Base-by-base conservation (phyloP, 495 filamentous ascomycete species). In the Thozetella sp. region DNA sequence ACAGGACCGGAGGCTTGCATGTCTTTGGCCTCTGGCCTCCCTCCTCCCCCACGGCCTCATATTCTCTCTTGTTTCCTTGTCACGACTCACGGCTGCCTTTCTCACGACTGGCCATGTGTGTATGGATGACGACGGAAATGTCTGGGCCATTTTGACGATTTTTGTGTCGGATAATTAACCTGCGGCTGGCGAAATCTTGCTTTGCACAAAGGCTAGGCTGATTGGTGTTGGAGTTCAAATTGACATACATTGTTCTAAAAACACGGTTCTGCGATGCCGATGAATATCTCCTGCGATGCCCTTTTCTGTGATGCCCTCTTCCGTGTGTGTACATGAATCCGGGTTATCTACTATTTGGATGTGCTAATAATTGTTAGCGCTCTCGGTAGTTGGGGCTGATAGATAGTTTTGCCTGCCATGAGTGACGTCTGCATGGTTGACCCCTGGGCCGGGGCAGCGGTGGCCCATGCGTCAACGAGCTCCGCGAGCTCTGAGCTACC, bases 201-300 rank as follows among this genome's bases (percentile, higher is more conserved):
- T 48, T 19, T 19, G 3, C 9, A 48, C 43, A 48, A 48, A 48
- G 43, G 43, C 43, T 20, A n/a, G n/a, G n/a, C n/a, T n/a, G n/a
- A n/a, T n/a, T n/a, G 43, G 43, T 48, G 43, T 48, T 48, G 43
- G 43, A 48, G 43, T 48, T 19, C n/a, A 48, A 48, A 48, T 20
- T 48, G 43, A 48, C 43, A 48, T 48, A n/a, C n/a, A n/a, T n/a
- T n/a, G n/a, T n/a, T n/a, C n/a, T n/a, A n/a, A n/a, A n/a, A n/a
- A n/a, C n/a, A n/a, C n/a, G n/a, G n/a, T n/a, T n/a, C n/a, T n/a
- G n/a, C n/a, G n/a, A n/a, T n/a, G n/a, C n/a, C n/a, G n/a, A n/a
- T n/a, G n/a, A n/a, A n/a, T n/a, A n/a, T n/a, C n/a, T n/a, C n/a
- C n/a, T n/a, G n/a, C n/a, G n/a, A n/a, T n/a, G n/a, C n/a, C n/a